Base-by-base conservation (phyloP, 1,284 basidiomycete genomes). In the Leucocoprinus gongylophorus region DNA sequence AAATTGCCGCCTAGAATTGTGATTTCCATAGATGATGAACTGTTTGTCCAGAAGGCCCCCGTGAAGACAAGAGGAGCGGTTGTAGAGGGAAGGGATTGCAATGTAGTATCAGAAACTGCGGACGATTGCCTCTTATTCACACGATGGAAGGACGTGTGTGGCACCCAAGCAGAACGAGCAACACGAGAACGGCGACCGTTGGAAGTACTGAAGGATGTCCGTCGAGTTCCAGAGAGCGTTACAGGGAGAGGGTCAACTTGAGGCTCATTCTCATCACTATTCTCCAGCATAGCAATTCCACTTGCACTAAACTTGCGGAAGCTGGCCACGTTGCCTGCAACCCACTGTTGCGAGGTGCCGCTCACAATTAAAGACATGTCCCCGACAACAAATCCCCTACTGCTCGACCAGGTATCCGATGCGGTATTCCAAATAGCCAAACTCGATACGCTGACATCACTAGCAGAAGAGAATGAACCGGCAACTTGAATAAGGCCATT, bases 1-100 rank as follows among this genome's bases (percentile, higher is more conserved):
- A 97, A 97, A 68, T 95, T 94, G 45, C 95, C 95, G 35, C 93
- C 95, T 46, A 98, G 73, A 57, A 97, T 81, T 35, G 81, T 83
- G 42, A 91, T 69, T 55, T 88, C 76, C 40, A 73, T 71, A 3
- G 76, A 76, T 5, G 81, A 80, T 1, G 84, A 81, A 37, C 74
- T 75, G 62, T 97, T 97, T 15, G 81, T 86, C 90, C 91, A 98
- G 72, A 95, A 98, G 2, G 81, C 80, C 32, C 91, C 95, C 0
- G 91, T 79, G 39, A 97, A 75, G 51, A 97, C 82, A 29, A 92
- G 84, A 1, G 93, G 91, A 1, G 89, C 84, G 0, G 79, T 70
- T 1, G 80, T 74, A 1, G 81, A 67, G 26, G 77, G 71, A 0
- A 74, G 55, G 17, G 79, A 54, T 7, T 88, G 85, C 13, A 91